These are phyloP conservation scores for Cladophialophora carrionii DNA, from an alignment of 2,329 filamentous ascomycete species.

Conservation along the genomic window DNA sequence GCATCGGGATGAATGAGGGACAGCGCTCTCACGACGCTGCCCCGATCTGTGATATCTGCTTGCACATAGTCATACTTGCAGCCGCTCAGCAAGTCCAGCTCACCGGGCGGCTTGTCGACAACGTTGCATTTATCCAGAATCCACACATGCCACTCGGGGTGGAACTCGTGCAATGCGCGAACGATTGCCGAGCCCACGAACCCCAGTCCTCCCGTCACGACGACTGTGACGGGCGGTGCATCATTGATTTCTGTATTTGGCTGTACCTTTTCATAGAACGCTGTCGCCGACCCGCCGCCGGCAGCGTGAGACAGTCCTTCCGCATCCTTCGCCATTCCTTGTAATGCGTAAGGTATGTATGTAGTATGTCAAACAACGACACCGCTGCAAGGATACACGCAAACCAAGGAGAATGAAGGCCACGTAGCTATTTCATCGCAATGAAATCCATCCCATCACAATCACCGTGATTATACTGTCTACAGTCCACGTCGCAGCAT, in stretches of 20 bases:
- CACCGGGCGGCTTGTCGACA: constrained; percentile 1
- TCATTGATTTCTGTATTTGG: neutral
- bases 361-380: neutral
- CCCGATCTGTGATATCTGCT: constrained; percentile 42
- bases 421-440: neutral
- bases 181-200: constrained; percentile 48
- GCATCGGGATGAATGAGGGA: constrained; percentile 50
- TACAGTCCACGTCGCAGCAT: neutral
- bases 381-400: neutral
- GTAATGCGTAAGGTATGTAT: too few species aligned
- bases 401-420: neutral
- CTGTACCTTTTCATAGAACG: neutral
- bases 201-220: constrained; percentile 47
- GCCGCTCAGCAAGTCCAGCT: constrained; percentile 17
- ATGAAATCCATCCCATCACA: neutral
- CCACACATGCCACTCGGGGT: constrained; percentile 45
- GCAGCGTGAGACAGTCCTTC: neutral
- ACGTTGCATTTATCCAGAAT: constrained; percentile 44
- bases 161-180: constrained; percentile 45
- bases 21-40: constrained; percentile 44
- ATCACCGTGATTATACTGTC: neutral
- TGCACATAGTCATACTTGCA: constrained; percentile 27
- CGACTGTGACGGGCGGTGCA: constrained; percentile 33
- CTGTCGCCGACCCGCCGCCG: neutral
- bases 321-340: constrained; percentile 12